A percentile compares a stretch with the other conserved stretches of the same genome.
These are phyloP conservation scores for Aspergillus carbonarius DNA, from an alignment of 2,329 filamentous ascomycete species.

Conservation along the genomic window DNA sequence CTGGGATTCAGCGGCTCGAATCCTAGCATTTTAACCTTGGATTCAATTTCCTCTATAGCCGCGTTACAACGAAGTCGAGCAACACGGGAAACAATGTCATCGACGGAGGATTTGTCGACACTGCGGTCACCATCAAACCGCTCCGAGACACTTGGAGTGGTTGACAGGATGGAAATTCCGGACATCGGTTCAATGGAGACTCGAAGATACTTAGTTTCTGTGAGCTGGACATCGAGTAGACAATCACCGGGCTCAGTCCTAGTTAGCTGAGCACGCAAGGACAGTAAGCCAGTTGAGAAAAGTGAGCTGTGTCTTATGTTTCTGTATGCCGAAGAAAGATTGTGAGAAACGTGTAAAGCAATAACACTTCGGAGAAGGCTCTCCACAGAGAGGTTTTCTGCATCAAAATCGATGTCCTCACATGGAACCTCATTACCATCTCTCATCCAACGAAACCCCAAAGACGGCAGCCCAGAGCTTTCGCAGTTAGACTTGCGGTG, in stretches of 20 bases:
- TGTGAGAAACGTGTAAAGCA: slow-evolving; percentile 69
- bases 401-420: slow-evolving; percentile 66
- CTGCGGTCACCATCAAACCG: slow-evolving; percentile 67
- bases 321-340: slow-evolving; percentile 66
- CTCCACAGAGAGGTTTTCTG: slow-evolving; percentile 69
- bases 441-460: slow-evolving; percentile 73
- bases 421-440: slow-evolving; percentile 73
- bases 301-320: slow-evolving; percentile 61
- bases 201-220: slow-evolving; percentile 58
- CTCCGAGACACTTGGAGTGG: slow-evolving; percentile 57
- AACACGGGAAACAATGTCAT: slow-evolving; percentile 41
- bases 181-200: slow-evolving; percentile 74
- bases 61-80: slow-evolving; percentile 39
- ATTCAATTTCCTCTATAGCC: slow-evolving; percentile 43
- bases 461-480: slow-evolving; percentile 28
- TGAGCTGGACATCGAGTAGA: slow-evolving; percentile 67
- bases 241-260: slow-evolving; percentile 65
- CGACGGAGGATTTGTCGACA: slow-evolving; percentile 43
- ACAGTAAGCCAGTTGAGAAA: slow-evolving; percentile 61
- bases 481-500: slow-evolving; percentile 9
- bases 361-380: slow-evolving; percentile 70
- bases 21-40: slow-evolving; percentile 35
- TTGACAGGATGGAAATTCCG: slow-evolving; percentile 71
- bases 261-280: slow-evolving; percentile 59
- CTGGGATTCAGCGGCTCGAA: slow-evolving; percentile 41